Evolutionary conservation across 1,139 yeast genomes (phyloP).

Genomic region (Magnusiomyces fungicola): DNA sequence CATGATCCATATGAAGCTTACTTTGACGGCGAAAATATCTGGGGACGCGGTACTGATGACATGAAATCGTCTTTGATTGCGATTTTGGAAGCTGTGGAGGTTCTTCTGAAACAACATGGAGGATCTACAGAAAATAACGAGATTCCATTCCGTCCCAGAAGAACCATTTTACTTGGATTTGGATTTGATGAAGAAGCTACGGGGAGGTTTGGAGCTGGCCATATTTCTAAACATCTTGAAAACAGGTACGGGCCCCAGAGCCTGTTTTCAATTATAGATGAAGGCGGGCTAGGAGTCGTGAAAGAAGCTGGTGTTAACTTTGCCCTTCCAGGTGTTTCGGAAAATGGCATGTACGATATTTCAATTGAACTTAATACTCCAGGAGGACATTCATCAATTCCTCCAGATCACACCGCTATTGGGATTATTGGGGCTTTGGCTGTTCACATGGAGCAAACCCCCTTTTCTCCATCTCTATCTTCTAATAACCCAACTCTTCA

Average conservation of each 20-base stretch:
- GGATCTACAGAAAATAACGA: neutral
- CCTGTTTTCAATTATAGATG: slow-evolving; percentile 54
- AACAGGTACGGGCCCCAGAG: slow-evolving; percentile 50
- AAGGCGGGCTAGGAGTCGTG: slow-evolving; percentile 43
- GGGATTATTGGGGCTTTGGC: slow-evolving; percentile 56
- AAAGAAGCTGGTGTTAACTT: slow-evolving; percentile 41
- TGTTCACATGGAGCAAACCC: slow-evolving; percentile 42
- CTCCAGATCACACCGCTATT: slow-evolving; percentile 64
- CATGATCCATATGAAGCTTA: slow-evolving; percentile 64
- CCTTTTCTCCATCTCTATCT: slow-evolving; percentile 41
- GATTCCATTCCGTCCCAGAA: slow-evolving; percentile 41
- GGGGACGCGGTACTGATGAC: slow-evolving; percentile 63
- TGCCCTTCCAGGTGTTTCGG: slow-evolving; percentile 56
- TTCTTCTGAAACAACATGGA: slow-evolving; percentile 34
- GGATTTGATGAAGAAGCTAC: slow-evolving; percentile 71
- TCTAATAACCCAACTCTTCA: slow-evolving; percentile 43
- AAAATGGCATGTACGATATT: slow-evolving; percentile 57
- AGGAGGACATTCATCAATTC: slow-evolving; percentile 69
- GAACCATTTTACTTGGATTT: slow-evolving; percentile 52
- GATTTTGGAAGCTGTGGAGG: slow-evolving; percentile 52
- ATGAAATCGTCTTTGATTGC: slow-evolving; percentile 54
- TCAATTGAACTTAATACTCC: slow-evolving; percentile 44
- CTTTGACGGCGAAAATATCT: slow-evolving; percentile 50
- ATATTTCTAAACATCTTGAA: slow-evolving; percentile 39
- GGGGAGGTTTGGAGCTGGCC: slow-evolving; percentile 51